phyloP scores from a whole-genome alignment of 495 filamentous ascomycete genomes.

The Podospora sp. region DNA sequence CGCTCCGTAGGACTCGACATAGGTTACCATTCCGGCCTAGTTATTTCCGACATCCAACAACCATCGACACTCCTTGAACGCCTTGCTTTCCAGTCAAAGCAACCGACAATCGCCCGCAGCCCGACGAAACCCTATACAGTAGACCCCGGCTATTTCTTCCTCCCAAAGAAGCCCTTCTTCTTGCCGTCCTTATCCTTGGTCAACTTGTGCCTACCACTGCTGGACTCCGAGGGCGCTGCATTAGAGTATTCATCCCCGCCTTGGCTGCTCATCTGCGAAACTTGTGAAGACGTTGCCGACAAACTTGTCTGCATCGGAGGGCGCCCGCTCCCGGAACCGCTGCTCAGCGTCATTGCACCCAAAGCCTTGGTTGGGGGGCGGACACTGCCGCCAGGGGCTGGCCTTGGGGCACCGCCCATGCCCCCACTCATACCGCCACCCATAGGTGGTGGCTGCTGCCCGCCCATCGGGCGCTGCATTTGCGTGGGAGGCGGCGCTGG shows the following conservation, averaged over 20 bases:
- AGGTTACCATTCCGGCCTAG: not conserved
- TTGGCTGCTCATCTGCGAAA: conserved; percentile 15
- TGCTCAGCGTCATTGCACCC: conserved; percentile 37
- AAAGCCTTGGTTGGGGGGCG: conserved; percentile 35
- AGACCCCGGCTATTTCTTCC: conserved; percentile 50
- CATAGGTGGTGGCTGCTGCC: not conserved
- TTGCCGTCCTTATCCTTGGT: conserved; percentile 66
- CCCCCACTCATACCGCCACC: conserved; percentile 32
- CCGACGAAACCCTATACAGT: not conserved
- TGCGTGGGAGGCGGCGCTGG: conserved; percentile 54
- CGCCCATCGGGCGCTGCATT: conserved; percentile 21
- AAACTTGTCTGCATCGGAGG: conserved; percentile 7
- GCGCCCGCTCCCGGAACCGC: conserved; percentile 26
- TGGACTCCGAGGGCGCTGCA: conserved; percentile 30
- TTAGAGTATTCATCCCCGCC: conserved; percentile 22
- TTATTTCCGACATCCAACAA: not conserved
- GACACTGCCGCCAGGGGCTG: conserved; percentile 27
- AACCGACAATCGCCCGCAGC: not conserved
- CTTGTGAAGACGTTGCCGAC: conserved; percentile 7
- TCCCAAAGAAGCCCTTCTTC: conserved; percentile 76
- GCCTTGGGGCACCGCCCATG: conserved; percentile 35
- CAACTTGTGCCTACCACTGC: conserved; percentile 41
- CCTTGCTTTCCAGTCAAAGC: not conserved
- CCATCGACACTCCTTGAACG: not conserved
- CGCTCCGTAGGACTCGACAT: not conserved